Base-by-base conservation (phyloP, 2,329 filamentous ascomycete species). In the Sphaerulina populicola region DNA sequence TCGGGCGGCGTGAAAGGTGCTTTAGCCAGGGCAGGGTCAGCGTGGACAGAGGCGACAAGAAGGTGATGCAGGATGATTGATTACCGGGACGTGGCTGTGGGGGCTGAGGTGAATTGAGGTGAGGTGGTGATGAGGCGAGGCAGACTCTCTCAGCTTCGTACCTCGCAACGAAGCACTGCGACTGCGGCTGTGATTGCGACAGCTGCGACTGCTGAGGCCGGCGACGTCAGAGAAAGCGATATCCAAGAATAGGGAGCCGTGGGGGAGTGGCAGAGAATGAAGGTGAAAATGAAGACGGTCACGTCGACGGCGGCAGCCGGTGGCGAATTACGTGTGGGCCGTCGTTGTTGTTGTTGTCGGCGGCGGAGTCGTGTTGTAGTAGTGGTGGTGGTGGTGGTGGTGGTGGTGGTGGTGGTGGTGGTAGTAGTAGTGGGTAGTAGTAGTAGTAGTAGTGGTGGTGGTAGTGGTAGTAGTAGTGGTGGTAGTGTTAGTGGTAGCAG, bases 1-100 rank as follows among this genome's bases (percentile, higher is more conserved):
- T 30, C 36, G n/a, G n/a, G n/a, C n/a, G 14, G 38, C 14, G 18
- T 47, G 44, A 47, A 47, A 47, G 36, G 23, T 47, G 46, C 46
- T 41, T 30, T 23, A 12, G 41, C 41, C 18, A 42, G 33, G 31
- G 23, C 36, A 47, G 46, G 29, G 46, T 41, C 30, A 33, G 37
- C 30, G 35, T 38, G 23, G 46, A 21, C 18, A 38, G 37, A 31
- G 46, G 46, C 21, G 29, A 42, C 35, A 12, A 33, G 15, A 27
- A 29, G 9, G 29, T n/a, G 27, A 21, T 29, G 44, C 44, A 41
- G 46, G 37, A 38, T 41, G 18, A 18, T 48, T 1, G 46, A 38
- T 30, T 44, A 33, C 41, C 41, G 31, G 41, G 41, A 21, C 41
- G 41, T 44, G 23, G 40, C 40, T 14, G 40, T 42, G 40, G 23